Evolutionary conservation across 805 yeast species (phyloP).

Genomic region (Saturnispora mendoncae): DNA sequence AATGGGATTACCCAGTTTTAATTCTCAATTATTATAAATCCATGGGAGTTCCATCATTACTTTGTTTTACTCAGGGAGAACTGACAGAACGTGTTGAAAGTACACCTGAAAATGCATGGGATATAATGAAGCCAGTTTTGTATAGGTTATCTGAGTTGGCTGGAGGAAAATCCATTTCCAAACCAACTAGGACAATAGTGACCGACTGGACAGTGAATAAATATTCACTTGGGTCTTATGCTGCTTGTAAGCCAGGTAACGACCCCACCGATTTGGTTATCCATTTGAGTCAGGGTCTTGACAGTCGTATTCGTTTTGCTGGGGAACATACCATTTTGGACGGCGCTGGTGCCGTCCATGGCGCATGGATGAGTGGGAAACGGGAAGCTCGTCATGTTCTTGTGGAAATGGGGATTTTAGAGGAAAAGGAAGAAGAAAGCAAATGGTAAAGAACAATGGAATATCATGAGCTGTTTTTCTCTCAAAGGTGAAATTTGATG

Average conservation of each 20-base stretch:
- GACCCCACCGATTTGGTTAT: constrained; percentile 57
- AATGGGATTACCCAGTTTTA: constrained; percentile 53
- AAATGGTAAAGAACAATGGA: no score
- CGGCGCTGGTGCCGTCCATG: constrained; percentile 89
- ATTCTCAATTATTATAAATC: constrained; percentile 51
- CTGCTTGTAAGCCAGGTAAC: constrained; percentile 60
- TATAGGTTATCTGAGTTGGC: constrained; percentile 13
- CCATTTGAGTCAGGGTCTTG: constrained; percentile 53
- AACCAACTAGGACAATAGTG: constrained; percentile 36
- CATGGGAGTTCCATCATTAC: constrained; percentile 43
- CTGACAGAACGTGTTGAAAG: constrained; percentile 53
- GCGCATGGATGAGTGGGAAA: constrained; percentile 68
- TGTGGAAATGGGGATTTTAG: constrained; percentile 17
- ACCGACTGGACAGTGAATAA: constrained; percentile 79
- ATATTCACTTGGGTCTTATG: constrained; percentile 72
- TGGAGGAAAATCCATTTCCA: constrained; percentile 14
- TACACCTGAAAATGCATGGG: constrained; percentile 47
- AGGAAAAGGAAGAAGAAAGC: no score
- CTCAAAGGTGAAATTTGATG: no score
- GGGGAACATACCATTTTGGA: constrained; percentile 85
- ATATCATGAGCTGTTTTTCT: constrained; percentile 5
- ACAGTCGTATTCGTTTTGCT: constrained; percentile 59
- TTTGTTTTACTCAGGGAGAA: constrained; percentile 65
- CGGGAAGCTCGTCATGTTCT: constrained; percentile 25
- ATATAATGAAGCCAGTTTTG: constrained; percentile 47